Evolutionary conservation across 768 basidiomycete species (phyloP), one percentile per base, ranked within the genome.

Genomic region (Rhizopogon vesiculosus): DNA sequence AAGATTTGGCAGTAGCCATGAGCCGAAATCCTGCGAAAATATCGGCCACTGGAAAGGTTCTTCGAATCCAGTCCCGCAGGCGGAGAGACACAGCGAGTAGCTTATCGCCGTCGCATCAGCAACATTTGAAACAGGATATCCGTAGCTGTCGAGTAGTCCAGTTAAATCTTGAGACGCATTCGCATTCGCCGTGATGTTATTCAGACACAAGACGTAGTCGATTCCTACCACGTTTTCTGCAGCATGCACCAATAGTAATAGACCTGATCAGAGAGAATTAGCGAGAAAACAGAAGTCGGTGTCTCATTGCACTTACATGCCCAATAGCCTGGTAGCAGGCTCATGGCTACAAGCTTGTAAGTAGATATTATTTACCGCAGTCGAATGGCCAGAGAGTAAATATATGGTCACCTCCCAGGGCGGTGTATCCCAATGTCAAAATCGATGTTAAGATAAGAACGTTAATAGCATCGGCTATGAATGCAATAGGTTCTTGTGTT

Each of bases 21-120:
- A 22, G 2, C 22, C 2, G 22, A 22, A 22, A 22, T 75, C 66
- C 42, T 75, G 74, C 0, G 66, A 45, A 45, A 67, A 67, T 3
- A 29, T 33, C 2, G 15, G 18, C 64, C 64, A 66, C 13, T 15
- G 28, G 12, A 66, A 68, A 8, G 58, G 15, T 7, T 57, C 51
- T 6, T 57, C 22, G 22, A 22, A 44, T 1, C 48, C 44, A 4
- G 0, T 5, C 22, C 66, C 64, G 29, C 66, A 67, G 19, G 51
- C 29, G 0, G 7, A 0, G 15, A 2, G 1, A 29, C 66, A 67
- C 2, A 56, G 54, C 12, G 1, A 0, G 1, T 58, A 6, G 2
- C 57, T 59, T 7, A 68, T 19, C 3, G 66, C 62, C 16, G 43
- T 54, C 1, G 38, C 28, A 22, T 28, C 55, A 4, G 56, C 45